A percentile compares a stretch with the other conserved stretches of the same genome.
Conservation (phyloP, 1,284 basidiomycete genomes). For the Naganishia sp. region DNA sequence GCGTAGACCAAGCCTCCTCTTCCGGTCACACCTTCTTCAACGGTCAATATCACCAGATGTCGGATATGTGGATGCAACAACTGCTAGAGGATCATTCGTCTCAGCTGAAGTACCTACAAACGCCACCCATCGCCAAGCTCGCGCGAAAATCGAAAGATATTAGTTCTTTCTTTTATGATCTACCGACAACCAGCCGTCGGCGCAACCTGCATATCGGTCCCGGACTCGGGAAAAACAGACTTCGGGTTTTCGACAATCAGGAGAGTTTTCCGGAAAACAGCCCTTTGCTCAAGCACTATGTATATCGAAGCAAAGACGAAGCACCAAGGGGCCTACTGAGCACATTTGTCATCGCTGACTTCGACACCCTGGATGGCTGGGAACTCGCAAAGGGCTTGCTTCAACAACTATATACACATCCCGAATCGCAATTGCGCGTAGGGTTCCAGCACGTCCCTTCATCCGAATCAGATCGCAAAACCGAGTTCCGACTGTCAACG, state of each 20-base stretch:
- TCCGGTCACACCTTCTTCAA: conserved; percentile 70
- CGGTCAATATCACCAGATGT: conserved; percentile 72
- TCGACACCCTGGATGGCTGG: conserved; percentile 67
- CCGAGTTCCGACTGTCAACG: conserved; percentile 44
- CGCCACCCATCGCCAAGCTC: conserved; percentile 8
- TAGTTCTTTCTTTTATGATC: conserved; percentile 77
- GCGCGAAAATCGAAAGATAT: conserved; percentile 15
- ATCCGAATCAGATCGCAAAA: conserved; percentile 14
- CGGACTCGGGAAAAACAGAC: conserved; percentile 37
- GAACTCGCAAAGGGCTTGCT: conserved; percentile 65
- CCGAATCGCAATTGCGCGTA: conserved; percentile 45
- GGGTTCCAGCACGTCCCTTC: conserved; percentile 53
- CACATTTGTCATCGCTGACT: conserved; percentile 73
- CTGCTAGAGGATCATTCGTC: conserved; percentile 59
- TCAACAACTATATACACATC: conserved; percentile 59
- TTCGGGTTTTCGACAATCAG: conserved; percentile 40
- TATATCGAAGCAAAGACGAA: conserved; percentile 63
- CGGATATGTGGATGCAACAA: conserved; percentile 53
- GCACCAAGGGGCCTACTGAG: conserved; percentile 52
- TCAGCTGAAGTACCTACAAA: conserved; percentile 66
- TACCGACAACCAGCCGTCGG: conserved; percentile 67
- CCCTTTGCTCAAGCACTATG: conserved; percentile 56
- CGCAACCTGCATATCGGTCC: conserved; percentile 62
- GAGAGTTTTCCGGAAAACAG: conserved; percentile 42
- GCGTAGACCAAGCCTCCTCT: conserved; percentile 40